Percentiles rank a stretch among this genome's conserved stretches.
Conservation (phyloP, 805 yeast species). For the Nakazawaea wickerhamii region DNA sequence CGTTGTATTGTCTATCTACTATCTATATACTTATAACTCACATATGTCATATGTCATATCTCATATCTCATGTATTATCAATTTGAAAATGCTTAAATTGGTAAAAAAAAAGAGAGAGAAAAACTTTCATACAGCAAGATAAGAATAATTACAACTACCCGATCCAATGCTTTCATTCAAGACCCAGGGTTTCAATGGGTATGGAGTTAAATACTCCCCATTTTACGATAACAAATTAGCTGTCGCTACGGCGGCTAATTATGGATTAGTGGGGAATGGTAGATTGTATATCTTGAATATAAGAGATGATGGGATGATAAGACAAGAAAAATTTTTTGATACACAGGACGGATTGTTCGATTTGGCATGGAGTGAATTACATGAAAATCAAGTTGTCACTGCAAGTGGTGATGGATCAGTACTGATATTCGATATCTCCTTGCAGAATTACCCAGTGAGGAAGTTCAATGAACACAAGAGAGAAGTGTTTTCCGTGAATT, state of each 20-base stretch:
- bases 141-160: background rate
- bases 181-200: slow-evolving; percentile 81
- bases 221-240: slow-evolving; percentile 86
- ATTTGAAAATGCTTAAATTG: too few species aligned
- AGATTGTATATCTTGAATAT: slow-evolving; percentile 67
- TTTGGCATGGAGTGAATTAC: slow-evolving; percentile 83
- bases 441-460: slow-evolving; percentile 64
- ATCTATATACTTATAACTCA: too few species aligned
- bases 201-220: slow-evolving; percentile 85
- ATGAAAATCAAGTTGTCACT: slow-evolving; percentile 77
- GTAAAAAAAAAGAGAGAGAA: too few species aligned
- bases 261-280: slow-evolving; percentile 94
- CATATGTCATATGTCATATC: too few species aligned
- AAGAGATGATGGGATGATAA: slow-evolving; percentile 56
- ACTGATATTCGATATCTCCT: slow-evolving; percentile 71
- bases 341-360: slow-evolving; percentile 94
- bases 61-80: too few species aligned
- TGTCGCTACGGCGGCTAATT: slow-evolving; percentile 87
- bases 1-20: too few species aligned
- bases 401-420: slow-evolving; percentile 91
- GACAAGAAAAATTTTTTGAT: slow-evolving; percentile 56
- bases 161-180: slow-evolving; percentile 59
- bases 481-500: slow-evolving; percentile 31
- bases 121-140: too few species aligned
- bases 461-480: slow-evolving; percentile 69